Base-by-base conservation (phyloP, 2,329 filamentous ascomycete genomes). In the Fusarium pseudocircinatum region DNA sequence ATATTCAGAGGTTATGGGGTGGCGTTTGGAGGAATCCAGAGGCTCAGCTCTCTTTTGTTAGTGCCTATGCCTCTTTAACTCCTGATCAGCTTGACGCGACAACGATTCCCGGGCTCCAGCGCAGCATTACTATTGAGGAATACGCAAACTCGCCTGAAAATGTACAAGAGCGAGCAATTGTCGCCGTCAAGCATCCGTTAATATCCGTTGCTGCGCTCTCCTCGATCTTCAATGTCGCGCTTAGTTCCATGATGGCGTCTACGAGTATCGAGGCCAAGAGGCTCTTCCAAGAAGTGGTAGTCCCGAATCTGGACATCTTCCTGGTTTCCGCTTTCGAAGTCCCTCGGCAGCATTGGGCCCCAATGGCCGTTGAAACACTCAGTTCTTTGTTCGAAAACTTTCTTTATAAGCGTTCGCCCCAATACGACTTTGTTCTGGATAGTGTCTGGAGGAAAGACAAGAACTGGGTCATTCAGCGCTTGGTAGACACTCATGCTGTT, bases 31-130 rank as follows among this genome's bases (percentile, higher is more conserved):
- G 92, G 70, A 90, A 97, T 75, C 89, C 93, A 20, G 91, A 97
- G 70, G 94, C 96, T 0, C 96, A 98, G 74, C 85, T 99, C 40
- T 97, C 95, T n/a, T 98, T 98, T 80, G 90, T 98, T 60, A 92
- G 93, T 72, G 95, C 95, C 24, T 98, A 96, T 80, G 87, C 96
- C 28, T 93, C 93, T 8, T 88, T 95, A 63, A 89, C 89, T 18
- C 88, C 92, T 1, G 89, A 94, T 34, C 90, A 95, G 77, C 87
- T 97, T 32, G 95, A 98, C 80, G 93, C 94, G 7, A 93, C 91
- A 18, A 93, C 93, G 40, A 96, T 98, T 66, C 96, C 95, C 2
- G 90, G 92, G 39, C 87, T 98, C 40, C 90, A 93, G 63, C 88
- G 91, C 30, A 94, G 94, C 6, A 97, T 98, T 79, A 90, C 91